Conservation (phyloP, 768 basidiomycete species). For the Trametes maxima region DNA sequence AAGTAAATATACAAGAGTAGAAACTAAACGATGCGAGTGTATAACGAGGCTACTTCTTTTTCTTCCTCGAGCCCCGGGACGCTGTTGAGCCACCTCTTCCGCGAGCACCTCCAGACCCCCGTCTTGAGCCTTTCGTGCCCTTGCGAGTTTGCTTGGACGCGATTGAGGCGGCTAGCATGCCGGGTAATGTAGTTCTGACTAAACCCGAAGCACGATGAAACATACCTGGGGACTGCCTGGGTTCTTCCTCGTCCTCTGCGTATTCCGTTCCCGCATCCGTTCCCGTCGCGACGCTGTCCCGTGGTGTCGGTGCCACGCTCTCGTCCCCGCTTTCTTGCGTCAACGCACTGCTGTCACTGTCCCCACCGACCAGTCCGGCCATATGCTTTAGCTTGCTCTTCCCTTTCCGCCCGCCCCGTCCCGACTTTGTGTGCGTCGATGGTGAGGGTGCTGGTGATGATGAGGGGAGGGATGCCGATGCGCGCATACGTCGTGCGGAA, state of each 20-base stretch:
- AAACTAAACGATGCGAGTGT: neutral
- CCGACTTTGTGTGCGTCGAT: constrained; percentile 32
- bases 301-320: constrained; percentile 56
- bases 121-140: constrained; percentile 34
- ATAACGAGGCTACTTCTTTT: constrained; percentile 41
- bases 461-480: constrained; percentile 64
- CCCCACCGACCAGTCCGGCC: constrained; percentile 77
- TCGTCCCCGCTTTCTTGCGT: constrained; percentile 86
- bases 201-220: constrained; percentile 5
- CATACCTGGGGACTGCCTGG: constrained; percentile 61
- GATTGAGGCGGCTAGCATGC: constrained; percentile 13
- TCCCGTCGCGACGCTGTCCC: constrained; percentile 68
- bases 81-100: constrained; percentile 33
- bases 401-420: constrained; percentile 48
- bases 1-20: neutral
- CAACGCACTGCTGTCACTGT: constrained; percentile 83
- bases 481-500: constrained; percentile 61
- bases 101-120: constrained; percentile 33
- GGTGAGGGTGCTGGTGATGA: constrained; percentile 54
- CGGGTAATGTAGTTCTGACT: neutral
- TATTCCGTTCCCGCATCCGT: constrained; percentile 73
- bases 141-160: constrained; percentile 30
- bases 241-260: constrained; percentile 68
- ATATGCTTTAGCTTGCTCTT: constrained; percentile 50
- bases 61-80: constrained; percentile 47